A percentile compares a stretch with the other conserved stretches of the same genome.
Conservation (phyloP, 2,329 filamentous ascomycete species). For the Penicillium rolfsii region DNA sequence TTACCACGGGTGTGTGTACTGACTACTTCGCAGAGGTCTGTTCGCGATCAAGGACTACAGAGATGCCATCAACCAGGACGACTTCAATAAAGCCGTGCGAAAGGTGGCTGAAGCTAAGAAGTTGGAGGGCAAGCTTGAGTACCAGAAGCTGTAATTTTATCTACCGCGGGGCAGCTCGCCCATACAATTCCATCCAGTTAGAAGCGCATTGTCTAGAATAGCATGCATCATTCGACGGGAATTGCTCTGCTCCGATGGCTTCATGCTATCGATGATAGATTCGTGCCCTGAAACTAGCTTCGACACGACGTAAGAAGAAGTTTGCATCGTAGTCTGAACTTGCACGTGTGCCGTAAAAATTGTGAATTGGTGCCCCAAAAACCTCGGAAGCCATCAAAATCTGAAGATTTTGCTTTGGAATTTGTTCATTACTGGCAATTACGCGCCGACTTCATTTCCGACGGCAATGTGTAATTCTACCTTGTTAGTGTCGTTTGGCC, state of each 20-base stretch:
- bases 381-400: not conserved
- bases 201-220: conserved; percentile 18
- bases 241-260: not conserved
- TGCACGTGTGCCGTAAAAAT: not conserved
- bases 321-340: not conserved
- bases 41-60: conserved; percentile 99
- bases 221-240: conserved; percentile 17
- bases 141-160: conserved; percentile 69
- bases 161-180: conserved; percentile 17
- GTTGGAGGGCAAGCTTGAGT: conserved; percentile 95
- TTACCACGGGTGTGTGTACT: not conserved
- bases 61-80: conserved; percentile 94
- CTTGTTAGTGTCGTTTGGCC: not conserved
- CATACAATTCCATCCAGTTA: conserved; percentile 19
- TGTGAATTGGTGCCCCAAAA: too few relatives aligned
- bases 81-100: conserved; percentile 98
- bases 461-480: not conserved
- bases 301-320: too few relatives aligned
- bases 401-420: not conserved
- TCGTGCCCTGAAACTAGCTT: not conserved
- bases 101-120: conserved; percentile 99
- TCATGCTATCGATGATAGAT: not conserved
- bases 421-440: not conserved
- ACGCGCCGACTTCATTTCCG: not conserved
- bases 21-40: conserved; percentile 65